phyloP scores from a whole-genome alignment of 108 stramenopile species.

The Asterionellopsis glacialis region DNA sequence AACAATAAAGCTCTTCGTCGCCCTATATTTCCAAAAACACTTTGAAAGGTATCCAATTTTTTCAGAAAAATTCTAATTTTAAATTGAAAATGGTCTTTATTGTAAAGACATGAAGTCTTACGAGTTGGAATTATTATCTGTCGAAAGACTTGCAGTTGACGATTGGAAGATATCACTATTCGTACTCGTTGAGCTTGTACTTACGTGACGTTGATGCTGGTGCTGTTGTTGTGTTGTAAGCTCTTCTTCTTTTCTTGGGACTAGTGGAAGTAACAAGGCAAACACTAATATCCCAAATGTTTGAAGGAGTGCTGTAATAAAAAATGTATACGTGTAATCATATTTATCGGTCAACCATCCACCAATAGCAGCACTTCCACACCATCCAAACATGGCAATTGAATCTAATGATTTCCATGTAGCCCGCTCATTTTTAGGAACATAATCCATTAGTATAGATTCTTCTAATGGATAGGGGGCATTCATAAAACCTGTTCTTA shows the following conservation, averaged over 20 bases:
- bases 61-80: too few relatives aligned
- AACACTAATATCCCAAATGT: conserved; percentile 19
- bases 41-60: too few relatives aligned
- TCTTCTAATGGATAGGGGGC: conserved; percentile 42
- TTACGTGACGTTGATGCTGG: too few relatives aligned
- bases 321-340: conserved; percentile 61
- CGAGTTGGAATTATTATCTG: too few relatives aligned
- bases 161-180: too few relatives aligned
- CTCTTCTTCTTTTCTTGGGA: conserved; percentile 6
- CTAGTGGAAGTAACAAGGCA: conserved; percentile 36
- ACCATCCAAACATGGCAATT: conserved; percentile 67
- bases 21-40: too few relatives aligned
- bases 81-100: too few relatives aligned
- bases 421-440: conserved; percentile 49
- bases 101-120: too few relatives aligned
- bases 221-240: too few relatives aligned
- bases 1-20: too few relatives aligned
- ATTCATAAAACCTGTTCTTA: conserved; percentile 61
- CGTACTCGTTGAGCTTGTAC: too few relatives aligned
- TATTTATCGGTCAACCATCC: conserved; percentile 52
- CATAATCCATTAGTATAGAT: conserved; percentile 65
- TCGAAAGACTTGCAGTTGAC: too few relatives aligned
- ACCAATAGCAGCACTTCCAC: conserved; percentile 70
- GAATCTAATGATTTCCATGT: conserved; percentile 65
- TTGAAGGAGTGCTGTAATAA: conserved; percentile 64